Percentiles rank a stretch among this genome's conserved stretches.
Evolutionary conservation across 257 asterid genomes (phyloP).

Genomic region (Thymus quinquecostatus): DNA sequence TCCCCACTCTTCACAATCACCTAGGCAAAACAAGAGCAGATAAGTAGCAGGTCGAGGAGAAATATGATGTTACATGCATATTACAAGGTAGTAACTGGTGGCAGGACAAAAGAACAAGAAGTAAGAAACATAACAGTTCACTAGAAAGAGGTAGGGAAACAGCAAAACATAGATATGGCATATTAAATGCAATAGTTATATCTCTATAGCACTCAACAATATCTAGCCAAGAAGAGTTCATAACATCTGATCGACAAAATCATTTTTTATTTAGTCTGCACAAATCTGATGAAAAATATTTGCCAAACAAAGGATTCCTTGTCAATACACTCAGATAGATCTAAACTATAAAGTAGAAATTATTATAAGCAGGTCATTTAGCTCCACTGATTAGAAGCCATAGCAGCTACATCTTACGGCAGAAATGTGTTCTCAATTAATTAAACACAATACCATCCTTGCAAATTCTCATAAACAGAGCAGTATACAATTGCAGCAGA

Average conservation of each 20-base stretch:
- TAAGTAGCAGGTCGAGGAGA: not conserved
- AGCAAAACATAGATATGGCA: conserved; percentile 10
- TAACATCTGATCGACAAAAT: not conserved
- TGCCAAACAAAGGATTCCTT: not conserved
- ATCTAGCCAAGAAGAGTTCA: not conserved
- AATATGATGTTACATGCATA: not conserved
- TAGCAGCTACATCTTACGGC: not conserved
- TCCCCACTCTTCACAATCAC: conserved; percentile 47
- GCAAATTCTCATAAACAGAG: not conserved
- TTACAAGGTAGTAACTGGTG: not conserved
- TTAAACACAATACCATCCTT: not conserved
- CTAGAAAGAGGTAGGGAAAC: not conserved
- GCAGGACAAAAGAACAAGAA: conserved; percentile 2
- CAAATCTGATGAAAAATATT: not conserved
- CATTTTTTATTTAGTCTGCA: not conserved
- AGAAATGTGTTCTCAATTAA: not conserved
- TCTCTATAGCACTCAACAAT: conserved; percentile 15
- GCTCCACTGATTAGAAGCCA: not conserved
- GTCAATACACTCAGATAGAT: not conserved
- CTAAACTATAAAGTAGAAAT: not conserved
- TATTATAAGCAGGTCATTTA: not conserved
- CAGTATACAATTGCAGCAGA: not conserved
- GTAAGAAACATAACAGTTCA: not conserved
- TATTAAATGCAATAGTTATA: conserved; percentile 3
- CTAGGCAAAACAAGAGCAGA: conserved; percentile 12